These are phyloP conservation scores for Naegleria fowleri DNA, from an alignment of 208 protist genomes.

Conservation along the genomic window DNA sequence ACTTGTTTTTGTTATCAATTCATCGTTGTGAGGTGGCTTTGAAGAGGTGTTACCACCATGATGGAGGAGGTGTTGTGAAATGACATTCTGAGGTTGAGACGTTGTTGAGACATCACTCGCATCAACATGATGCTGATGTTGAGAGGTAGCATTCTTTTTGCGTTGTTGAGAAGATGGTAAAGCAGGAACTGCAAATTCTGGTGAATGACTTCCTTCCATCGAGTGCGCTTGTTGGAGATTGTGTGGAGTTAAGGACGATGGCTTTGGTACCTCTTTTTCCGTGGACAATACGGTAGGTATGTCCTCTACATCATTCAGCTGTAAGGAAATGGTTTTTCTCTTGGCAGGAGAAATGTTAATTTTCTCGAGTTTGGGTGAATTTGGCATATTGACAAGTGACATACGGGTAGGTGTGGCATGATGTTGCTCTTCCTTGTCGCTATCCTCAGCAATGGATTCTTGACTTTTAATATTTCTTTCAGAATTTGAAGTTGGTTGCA, in stretches of 20 bases:
- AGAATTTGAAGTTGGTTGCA: background rate
- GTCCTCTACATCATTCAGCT: too few species aligned
- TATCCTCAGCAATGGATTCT: background rate
- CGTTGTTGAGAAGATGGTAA: background rate
- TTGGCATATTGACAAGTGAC: constrained; percentile 1
- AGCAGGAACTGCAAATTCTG: background rate
- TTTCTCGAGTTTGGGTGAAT: background rate
- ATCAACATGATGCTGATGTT: too few species aligned
- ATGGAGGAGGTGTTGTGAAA: too few species aligned
- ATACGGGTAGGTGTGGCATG: background rate
- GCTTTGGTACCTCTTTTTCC: too few species aligned
- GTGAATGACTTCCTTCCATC: background rate
- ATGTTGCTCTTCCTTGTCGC: background rate
- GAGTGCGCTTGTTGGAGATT: background rate
- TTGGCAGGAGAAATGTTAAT: background rate
- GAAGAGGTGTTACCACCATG: too few species aligned
- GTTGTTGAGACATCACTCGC: too few species aligned
- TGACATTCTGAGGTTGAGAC: too few species aligned
- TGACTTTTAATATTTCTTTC: background rate
- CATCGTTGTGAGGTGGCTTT: too few species aligned
- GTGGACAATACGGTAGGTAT: too few species aligned
- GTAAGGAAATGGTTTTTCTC: background rate
- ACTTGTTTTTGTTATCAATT: too few species aligned
- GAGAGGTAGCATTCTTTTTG: too few species aligned
- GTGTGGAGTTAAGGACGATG: too few species aligned